Base-by-base conservation (phyloP, 352 stramenopile genomes). In the Phytophthora sp. region DNA sequence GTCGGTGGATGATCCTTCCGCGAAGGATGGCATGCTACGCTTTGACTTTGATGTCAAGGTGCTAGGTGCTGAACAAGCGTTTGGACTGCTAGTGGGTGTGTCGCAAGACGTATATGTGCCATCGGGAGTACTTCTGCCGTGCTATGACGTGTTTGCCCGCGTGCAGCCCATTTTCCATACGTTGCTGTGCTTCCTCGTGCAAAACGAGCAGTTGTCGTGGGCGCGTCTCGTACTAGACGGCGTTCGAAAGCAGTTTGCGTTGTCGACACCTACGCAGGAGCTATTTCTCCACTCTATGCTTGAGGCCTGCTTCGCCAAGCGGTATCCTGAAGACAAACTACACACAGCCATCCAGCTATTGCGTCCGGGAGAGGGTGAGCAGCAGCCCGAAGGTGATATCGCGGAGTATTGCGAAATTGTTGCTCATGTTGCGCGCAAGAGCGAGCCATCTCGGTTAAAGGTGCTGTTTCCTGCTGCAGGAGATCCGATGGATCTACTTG, bases 381-480 rank as follows among this genome's bases (percentile, higher is more conserved):
- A 35, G 11, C 23, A 57, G 4, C n/a, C 44, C 4, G 63, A 69
- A 4, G 50, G 28, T 26, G 78, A 91, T 44, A 79, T 90, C 31
- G 84, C 87, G 20, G 84, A 91, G 61, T 95, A 93, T 53, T 94
- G 87, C 26, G 87, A 94, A 56, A 91, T 95, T 31, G 79, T 95
- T 7, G 87, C 87, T 1, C 77, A 95, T 42, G 84, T 95, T 3
- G 87, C 84, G 24, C 83, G 84, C 21, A 95, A 95, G 64, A 92
- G 84, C 54, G 87, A 95, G 48, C 87, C 84, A 5, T 93, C 86
- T 24, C 79, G 87, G 1, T 63, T 93, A 10, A 75, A 79, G 48
- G 5, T 90, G 41, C 54, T 95, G 41, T 95, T 95, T 32, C 83
- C 82, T 1, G 41, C 73, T 3, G 84, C 77, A 0, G 87, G 87